Evolutionary conservation across 352 stramenopile species (phyloP).

Genomic region (Phytopythium montanum): DNA sequence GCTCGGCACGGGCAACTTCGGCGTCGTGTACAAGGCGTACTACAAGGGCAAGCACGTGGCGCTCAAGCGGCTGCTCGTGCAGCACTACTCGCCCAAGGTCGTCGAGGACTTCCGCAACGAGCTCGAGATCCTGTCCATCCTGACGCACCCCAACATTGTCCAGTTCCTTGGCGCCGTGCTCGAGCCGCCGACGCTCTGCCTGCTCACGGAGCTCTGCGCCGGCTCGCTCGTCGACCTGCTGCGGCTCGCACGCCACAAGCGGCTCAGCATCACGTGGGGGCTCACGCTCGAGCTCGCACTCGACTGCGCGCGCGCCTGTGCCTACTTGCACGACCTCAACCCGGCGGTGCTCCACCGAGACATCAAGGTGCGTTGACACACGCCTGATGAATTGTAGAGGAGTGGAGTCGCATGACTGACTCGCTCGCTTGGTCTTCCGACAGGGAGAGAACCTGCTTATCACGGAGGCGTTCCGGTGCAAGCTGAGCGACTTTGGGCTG

Average conservation of each 20-base stretch:
- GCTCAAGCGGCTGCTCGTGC: slow-evolving; percentile 58
- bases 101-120: slow-evolving; percentile 77
- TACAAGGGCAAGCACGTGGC: slow-evolving; percentile 74
- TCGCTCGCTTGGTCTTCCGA: background rate
- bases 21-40: slow-evolving; percentile 74
- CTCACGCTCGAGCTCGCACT: slow-evolving; percentile 68
- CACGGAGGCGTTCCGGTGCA: slow-evolving; percentile 66
- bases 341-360: slow-evolving; percentile 65
- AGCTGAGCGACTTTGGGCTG: slow-evolving; percentile 73
- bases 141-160: slow-evolving; percentile 77
- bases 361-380: slow-evolving; percentile 43
- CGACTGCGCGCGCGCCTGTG: slow-evolving; percentile 61
- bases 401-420: background rate
- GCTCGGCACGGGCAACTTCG: slow-evolving; percentile 73
- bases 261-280: slow-evolving; percentile 70
- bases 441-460: slow-evolving; percentile 73
- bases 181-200: slow-evolving; percentile 66
- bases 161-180: slow-evolving; percentile 74
- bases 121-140: slow-evolving; percentile 76
- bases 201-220: slow-evolving; percentile 70
- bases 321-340: slow-evolving; percentile 59
- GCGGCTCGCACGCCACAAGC: slow-evolving; percentile 58
- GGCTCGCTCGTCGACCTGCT: slow-evolving; percentile 65
- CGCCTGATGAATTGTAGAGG: background rate
- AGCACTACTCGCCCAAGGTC: slow-evolving; percentile 53